Evolutionary conservation across 1,284 basidiomycete genomes (phyloP).

Genomic region (Cryptococcus deneoformans): DNA sequence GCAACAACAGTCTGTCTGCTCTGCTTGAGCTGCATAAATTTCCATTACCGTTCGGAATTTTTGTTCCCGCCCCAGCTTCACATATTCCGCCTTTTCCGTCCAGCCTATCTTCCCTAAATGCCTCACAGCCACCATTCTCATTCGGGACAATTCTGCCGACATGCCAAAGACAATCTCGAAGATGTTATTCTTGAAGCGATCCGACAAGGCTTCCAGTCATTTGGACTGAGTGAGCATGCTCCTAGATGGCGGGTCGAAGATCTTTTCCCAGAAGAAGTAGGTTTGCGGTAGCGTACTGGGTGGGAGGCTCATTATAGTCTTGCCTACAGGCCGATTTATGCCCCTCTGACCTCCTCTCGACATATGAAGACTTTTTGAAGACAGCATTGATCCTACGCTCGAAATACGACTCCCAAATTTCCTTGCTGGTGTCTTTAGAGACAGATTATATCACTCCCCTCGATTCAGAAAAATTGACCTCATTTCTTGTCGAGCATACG

Average conservation of each 20-base stretch:
- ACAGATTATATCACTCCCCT: constrained; percentile 78
- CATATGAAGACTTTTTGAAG: constrained; percentile 28
- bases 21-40: neutral
- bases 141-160: constrained; percentile 94
- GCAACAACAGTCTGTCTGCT: neutral
- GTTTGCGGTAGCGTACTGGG: constrained; percentile 10
- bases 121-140: constrained; percentile 92
- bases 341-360: constrained; percentile 28
- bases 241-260: constrained; percentile 78
- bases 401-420: constrained; percentile 55
- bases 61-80: neutral
- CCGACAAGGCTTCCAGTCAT: constrained; percentile 71
- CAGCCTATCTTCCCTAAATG: constrained; percentile 54
- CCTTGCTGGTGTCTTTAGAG: constrained; percentile 85
- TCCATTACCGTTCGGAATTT: neutral
- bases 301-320: neutral
- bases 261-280: constrained; percentile 94
- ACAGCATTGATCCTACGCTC: constrained; percentile 74
- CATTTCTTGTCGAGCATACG: constrained; percentile 56
- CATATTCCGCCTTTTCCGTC: neutral
- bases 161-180: constrained; percentile 72
- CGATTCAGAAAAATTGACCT: constrained; percentile 58
- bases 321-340: constrained; percentile 40
- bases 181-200: constrained; percentile 78
- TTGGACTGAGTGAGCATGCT: constrained; percentile 91